Evolutionary conservation across 345 rosid species (phyloP).

Genomic region (Linum lewisii): DNA sequence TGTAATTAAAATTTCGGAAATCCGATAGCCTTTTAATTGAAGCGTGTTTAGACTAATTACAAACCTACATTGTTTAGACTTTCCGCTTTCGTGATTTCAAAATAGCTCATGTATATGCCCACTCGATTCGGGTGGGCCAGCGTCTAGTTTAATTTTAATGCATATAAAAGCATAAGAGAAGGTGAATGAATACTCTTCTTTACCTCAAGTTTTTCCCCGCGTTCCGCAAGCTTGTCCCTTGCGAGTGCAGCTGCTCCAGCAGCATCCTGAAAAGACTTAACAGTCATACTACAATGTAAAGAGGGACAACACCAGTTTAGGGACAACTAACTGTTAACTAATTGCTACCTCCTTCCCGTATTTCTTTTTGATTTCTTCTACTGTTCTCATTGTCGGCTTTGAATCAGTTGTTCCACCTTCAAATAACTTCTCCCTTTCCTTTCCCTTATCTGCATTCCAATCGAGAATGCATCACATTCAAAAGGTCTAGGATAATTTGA

Average conservation of each 20-base stretch:
- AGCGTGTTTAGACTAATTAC: too few relatives aligned
- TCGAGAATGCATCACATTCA: conserved; percentile 11
- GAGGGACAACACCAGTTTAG: background rate
- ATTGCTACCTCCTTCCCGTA: conserved; percentile 42
- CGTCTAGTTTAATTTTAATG: too few relatives aligned
- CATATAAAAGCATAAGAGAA: background rate
- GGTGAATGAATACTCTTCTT: background rate
- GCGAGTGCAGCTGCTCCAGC: conserved; percentile 63
- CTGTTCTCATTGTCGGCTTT: conserved; percentile 57
- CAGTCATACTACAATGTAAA: conserved; percentile 18
- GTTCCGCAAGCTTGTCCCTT: conserved; percentile 63
- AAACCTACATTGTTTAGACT: too few relatives aligned
- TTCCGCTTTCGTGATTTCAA: too few relatives aligned
- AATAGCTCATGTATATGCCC: too few relatives aligned
- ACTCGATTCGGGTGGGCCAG: too few relatives aligned
- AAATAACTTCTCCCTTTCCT: conserved; percentile 52
- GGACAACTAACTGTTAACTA: background rate
- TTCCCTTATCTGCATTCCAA: conserved; percentile 38
- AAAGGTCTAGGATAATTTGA: background rate
- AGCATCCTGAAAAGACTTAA: conserved; percentile 41
- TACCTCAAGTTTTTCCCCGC: conserved; percentile 79
- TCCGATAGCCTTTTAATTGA: too few relatives aligned
- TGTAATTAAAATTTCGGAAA: too few relatives aligned
- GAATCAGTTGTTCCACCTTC: conserved; percentile 50
- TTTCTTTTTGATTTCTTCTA: conserved; percentile 80